Percentiles rank a stretch among this genome's conserved stretches.
Evolutionary conservation across 257 asterid genomes (phyloP).

Genomic region (Capsicum chinense): DNA sequence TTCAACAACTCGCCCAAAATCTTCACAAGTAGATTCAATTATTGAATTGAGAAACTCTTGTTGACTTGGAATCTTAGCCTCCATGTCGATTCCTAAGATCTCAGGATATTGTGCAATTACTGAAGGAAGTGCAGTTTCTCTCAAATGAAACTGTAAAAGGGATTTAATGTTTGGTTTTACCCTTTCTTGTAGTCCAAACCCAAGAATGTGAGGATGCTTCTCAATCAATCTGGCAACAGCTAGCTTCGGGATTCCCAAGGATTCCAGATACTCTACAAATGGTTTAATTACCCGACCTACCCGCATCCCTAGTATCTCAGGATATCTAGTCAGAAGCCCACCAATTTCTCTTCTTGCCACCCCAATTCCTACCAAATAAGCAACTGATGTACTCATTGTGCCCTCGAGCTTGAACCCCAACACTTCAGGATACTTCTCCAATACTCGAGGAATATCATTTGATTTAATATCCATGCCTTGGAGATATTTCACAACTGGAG

Average conservation of each 20-base stretch:
- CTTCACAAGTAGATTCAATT: conserved; percentile 58
- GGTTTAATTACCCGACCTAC: conserved; percentile 96
- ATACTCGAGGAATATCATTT: conserved; percentile 77
- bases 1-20: conserved; percentile 77
- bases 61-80: conserved; percentile 56
- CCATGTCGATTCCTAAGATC: conserved; percentile 71
- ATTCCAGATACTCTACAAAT: conserved; percentile 79
- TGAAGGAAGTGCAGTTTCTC: conserved; percentile 61
- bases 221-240: conserved; percentile 91
- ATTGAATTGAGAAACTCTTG: conserved; percentile 57
- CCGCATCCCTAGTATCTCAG: conserved; percentile 92
- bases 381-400: conserved; percentile 98
- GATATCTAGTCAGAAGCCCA: conserved; percentile 71
- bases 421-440: conserved; percentile 85
- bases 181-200: conserved; percentile 75
- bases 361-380: conserved; percentile 92
- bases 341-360: conserved; percentile 94
- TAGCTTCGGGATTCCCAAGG: conserved; percentile 73
- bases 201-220: conserved; percentile 81
- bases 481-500: conserved; percentile 90
- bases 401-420: conserved; percentile 97
- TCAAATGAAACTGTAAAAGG: conserved; percentile 66
- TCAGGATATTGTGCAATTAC: conserved; percentile 91
- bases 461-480: conserved; percentile 97
- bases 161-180: conserved; percentile 69